These are phyloP conservation scores for Candida palmyrensis DNA, from an alignment of 805 yeast species.

Conservation along the genomic window DNA sequence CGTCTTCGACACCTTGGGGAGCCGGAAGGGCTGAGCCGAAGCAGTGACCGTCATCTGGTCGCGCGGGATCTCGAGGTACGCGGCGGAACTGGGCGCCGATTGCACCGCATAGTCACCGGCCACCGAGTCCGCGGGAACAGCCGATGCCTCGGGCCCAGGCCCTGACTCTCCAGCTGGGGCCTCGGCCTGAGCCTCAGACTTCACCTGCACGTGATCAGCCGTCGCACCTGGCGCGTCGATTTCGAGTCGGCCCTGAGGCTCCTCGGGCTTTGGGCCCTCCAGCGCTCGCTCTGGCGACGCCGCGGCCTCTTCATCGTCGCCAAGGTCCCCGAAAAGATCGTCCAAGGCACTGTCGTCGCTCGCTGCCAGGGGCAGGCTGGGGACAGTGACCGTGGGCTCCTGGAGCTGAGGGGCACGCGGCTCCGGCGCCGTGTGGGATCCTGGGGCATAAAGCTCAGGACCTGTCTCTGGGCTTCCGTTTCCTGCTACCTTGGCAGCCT, in stretches of 20 bases:
- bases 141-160: no score
- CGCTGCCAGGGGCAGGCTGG: not conserved
- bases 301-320: conserved; percentile 17
- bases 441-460: no score
- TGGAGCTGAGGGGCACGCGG: no score
- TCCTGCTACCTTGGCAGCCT: not conserved
- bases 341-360: conserved; percentile 8
- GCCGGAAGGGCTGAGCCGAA: no score
- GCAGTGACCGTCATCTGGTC: conserved; percentile 50
- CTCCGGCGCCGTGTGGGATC: no score
- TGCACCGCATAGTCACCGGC: no score
- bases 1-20: conserved; percentile 12
- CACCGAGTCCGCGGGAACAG: no score
- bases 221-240: no score
- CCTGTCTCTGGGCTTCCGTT: not conserved
- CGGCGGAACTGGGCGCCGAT: no score
- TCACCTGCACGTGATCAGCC: no score
- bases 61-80: conserved; percentile 57
- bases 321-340: conserved; percentile 31
- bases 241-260: not conserved
- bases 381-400: not conserved
- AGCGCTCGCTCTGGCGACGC: conserved; percentile 6
- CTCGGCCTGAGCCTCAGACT: not conserved
- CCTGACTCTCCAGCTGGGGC: no score
- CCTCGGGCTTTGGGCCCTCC: conserved; percentile 2